Base-by-base conservation (phyloP, 108 stramenopile genomes). In the Cyclostephanos tholiformis region DNA sequence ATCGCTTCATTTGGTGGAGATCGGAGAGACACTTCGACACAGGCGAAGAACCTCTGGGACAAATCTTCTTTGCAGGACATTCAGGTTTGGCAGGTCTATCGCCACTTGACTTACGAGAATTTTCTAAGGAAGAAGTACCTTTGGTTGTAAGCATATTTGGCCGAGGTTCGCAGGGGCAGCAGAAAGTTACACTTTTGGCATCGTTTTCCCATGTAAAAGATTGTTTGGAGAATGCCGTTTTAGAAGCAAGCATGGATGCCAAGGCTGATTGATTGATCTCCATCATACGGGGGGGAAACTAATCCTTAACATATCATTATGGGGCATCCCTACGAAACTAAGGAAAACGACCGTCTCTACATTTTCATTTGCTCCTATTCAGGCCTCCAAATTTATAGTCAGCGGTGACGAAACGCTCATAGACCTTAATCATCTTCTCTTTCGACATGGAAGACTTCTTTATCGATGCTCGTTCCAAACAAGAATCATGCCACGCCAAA, bases 1-100 rank as follows among this genome's bases (percentile, higher is more conserved):
- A 87, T 57, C 87, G 91, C 22, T 87, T 96, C 56, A 67, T 92
- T 6, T 94, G 91, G 90, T 96, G 92, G 92, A 77, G 82, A 39
- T 85, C 77, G 10, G 87, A 85, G 25, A 68, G 76, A 23, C 84
- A 85, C 49, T 96, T 96, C 76, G 92, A 96, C 72, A 77, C 82
- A 22, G 95, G 95, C 14, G 91, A 91, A 44, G 27, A 74, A n/a
- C 85, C 88, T 10, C 30, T 79, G 16, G 92, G 91, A 41, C 81
- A 82, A 49, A 66, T 96, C 27, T 81, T 84, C 69, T 86, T 93
- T 49, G 80, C 87, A 0, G 95, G 95, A 17, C 95, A 96, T 75
- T 84, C 92, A 19, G 95, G 95, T 13, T 58, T 96, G 38, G 82
- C 46, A 82, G 83, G 82, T 19, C 86, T 87, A 32, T 86, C 87